Conservation (phyloP, 78 protist genomes). For the Chrysochromulina tobinii region DNA sequence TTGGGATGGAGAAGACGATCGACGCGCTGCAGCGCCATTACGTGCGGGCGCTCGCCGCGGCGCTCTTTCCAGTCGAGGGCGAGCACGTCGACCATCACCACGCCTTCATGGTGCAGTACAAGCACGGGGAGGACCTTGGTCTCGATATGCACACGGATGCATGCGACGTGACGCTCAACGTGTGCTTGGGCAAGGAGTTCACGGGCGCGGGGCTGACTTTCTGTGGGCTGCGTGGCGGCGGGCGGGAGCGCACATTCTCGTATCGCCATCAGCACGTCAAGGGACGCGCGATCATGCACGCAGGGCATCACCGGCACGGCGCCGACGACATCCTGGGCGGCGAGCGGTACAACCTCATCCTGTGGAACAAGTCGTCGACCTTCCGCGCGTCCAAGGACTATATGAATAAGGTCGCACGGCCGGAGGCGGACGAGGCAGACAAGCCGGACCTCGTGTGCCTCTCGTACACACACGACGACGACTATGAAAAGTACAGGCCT, state of each 20-base stretch:
- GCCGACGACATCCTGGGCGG: conserved; percentile 64
- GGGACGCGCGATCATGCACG: conserved; percentile 65
- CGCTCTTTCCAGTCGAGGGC: too few relatives aligned
- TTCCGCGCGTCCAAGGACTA: neutral
- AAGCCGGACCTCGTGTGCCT: neutral
- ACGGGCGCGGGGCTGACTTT: conserved; percentile 69
- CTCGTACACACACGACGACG: neutral
- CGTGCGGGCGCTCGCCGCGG: too few relatives aligned
- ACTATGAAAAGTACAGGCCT: too few relatives aligned
- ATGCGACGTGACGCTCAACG: conserved; percentile 72
- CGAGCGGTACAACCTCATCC: conserved; percentile 40
- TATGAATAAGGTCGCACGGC: neutral
- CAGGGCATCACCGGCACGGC: conserved; percentile 77
- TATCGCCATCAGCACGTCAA: conserved; percentile 26
- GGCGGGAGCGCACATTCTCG: conserved; percentile 44
- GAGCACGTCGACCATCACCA: neutral
- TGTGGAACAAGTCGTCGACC: neutral
- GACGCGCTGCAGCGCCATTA: conserved; percentile 19
- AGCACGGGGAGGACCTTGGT: conserved; percentile 59
- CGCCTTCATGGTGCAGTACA: conserved; percentile 39
- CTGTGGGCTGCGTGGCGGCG: conserved; percentile 52
- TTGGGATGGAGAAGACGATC: conserved; percentile 41
- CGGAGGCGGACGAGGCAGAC: neutral
- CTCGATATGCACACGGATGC: conserved; percentile 76
- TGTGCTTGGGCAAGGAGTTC: conserved; percentile 70